These are phyloP conservation scores for Kodamaea derodonti DNA, from an alignment of 1,139 yeast species.

Conservation along the genomic window DNA sequence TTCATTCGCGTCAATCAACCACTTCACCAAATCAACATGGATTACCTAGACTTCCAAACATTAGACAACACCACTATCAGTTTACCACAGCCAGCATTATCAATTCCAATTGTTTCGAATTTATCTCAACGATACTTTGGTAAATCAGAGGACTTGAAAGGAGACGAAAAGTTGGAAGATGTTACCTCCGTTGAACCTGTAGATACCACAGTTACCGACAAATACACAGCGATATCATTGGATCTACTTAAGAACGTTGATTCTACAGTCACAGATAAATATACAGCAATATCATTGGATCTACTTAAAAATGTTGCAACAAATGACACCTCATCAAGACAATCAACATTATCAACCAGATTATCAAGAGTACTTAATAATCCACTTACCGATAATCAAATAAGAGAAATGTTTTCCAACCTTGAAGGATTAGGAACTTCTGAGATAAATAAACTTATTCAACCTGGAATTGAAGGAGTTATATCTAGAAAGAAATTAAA, in stretches of 20 bases:
- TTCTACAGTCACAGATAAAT: constrained; percentile 3
- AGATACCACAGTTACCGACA: neutral
- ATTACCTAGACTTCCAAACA: constrained; percentile 42
- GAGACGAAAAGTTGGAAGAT: no score
- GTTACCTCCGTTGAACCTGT: neutral
- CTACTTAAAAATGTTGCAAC: constrained; percentile 4
- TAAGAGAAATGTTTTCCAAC: constrained; percentile 45
- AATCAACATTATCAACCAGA: constrained; percentile 33
- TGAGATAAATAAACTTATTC: constrained; percentile 9
- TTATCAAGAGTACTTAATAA: constrained; percentile 50
- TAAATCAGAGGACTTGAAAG: no score
- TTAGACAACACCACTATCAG: constrained; percentile 18
- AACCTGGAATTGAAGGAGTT: constrained; percentile 21
- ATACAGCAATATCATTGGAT: constrained; percentile 14
- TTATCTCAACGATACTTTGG: constrained; percentile 30
- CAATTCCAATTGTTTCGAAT: constrained; percentile 40
- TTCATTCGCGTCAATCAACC: no score
- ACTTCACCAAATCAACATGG: no score
- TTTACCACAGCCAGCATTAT: constrained; percentile 42
- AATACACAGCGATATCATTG: constrained; percentile 15
- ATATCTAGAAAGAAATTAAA: constrained; percentile 43
- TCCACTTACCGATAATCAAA: constrained; percentile 43
- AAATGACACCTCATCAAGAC: neutral
- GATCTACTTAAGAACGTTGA: neutral
- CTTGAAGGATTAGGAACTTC: constrained; percentile 28